Evolutionary conservation across 208 protist genomes (phyloP).

Genomic region (Acanthamoeba castellanii): DNA sequence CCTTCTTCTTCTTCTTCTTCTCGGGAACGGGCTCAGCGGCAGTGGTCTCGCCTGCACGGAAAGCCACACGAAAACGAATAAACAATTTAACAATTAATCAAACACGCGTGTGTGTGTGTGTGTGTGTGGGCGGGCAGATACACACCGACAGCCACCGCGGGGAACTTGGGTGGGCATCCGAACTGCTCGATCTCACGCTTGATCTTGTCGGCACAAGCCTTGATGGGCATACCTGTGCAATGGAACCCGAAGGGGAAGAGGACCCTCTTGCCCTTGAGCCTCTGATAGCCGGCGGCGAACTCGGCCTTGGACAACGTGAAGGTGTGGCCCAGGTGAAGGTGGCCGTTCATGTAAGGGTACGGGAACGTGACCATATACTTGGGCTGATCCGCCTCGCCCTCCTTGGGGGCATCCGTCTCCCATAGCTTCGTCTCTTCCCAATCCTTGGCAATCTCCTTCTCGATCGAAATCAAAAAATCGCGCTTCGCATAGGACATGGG

Average conservation of each 20-base stretch:
- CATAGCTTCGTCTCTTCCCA: slow-evolving; percentile 91
- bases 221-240: slow-evolving; percentile 99
- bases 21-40: slow-evolving; percentile 10
- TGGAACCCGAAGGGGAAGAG: slow-evolving; percentile 99
- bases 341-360: slow-evolving; percentile 99
- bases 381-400: slow-evolving; percentile 63
- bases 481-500: slow-evolving; percentile 81
- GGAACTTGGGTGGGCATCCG: slow-evolving; percentile 93
- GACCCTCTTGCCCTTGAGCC: slow-evolving; percentile 96
- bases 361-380: slow-evolving; percentile 99
- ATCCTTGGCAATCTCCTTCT: slow-evolving; percentile 86
- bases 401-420: slow-evolving; percentile 89
- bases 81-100: not conserved
- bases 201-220: slow-evolving; percentile 99
- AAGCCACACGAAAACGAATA: not conserved
- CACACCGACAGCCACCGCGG: slow-evolving; percentile 83
- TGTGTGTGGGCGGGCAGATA: slow-evolving; percentile 88
- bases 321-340: slow-evolving; percentile 99
- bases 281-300: slow-evolving; percentile 98
- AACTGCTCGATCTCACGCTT: slow-evolving; percentile 91
- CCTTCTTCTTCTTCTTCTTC: slow-evolving; percentile 68
- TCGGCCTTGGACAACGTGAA: slow-evolving; percentile 99
- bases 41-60: not conserved
- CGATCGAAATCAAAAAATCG: slow-evolving; percentile 90
- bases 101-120: not conserved